These are phyloP conservation scores for Meyerozyma guilliermondii DNA, from an alignment of 1,139 yeast genomes.

Conservation along the genomic window DNA sequence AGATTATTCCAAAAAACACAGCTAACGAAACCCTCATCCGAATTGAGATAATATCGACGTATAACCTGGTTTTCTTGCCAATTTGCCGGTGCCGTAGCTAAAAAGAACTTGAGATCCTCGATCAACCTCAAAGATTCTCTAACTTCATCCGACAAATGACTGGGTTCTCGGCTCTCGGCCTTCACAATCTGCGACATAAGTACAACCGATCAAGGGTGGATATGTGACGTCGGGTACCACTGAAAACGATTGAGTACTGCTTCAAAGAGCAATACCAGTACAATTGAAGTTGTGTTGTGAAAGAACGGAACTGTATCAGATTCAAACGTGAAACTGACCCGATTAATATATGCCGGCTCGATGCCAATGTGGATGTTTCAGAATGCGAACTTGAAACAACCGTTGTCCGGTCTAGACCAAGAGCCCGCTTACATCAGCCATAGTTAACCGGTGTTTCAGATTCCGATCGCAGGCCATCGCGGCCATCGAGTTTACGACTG, in stretches of 20 bases:
- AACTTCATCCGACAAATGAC: constrained; percentile 18
- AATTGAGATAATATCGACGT: constrained; percentile 77
- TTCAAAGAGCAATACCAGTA: background rate
- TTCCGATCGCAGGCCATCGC: constrained; percentile 1
- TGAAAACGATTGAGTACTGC: background rate
- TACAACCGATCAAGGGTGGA: background rate
- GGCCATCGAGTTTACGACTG: background rate
- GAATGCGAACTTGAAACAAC: background rate
- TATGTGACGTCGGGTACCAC: background rate
- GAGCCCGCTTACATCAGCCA: background rate
- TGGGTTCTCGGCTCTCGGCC: background rate
- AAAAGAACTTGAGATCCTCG: constrained; percentile 75
- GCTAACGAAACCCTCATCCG: constrained; percentile 85
- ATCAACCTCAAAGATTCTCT: constrained; percentile 56
- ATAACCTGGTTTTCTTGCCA: constrained; percentile 91
- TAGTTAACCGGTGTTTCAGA: background rate
- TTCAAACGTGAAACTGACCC: constrained; percentile 1
- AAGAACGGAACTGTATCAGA: constrained; percentile 1
- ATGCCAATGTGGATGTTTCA: constrained; percentile 2
- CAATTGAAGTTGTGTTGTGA: background rate
- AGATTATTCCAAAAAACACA: constrained; percentile 92
- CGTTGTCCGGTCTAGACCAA: background rate
- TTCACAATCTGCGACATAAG: background rate
- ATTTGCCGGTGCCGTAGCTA: constrained; percentile 90
- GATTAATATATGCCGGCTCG: constrained; percentile 1